Percentiles rank a stretch among this genome's conserved stretches.
phyloP scores from a whole-genome alignment of 768 basidiomycete species.

The Psilocybe cyanescens region DNA sequence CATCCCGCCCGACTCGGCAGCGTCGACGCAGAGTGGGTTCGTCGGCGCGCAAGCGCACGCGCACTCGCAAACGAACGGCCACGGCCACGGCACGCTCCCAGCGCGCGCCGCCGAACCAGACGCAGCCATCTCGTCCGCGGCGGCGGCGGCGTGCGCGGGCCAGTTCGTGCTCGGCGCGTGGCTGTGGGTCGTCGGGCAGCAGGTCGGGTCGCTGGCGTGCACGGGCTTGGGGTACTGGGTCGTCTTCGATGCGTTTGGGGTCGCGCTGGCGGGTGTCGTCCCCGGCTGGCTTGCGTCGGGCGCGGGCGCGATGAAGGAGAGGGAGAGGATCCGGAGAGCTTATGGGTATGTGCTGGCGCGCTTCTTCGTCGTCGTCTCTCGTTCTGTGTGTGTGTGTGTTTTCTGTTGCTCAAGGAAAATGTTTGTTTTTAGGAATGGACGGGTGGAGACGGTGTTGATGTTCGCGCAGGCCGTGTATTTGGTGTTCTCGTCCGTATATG shows the following conservation, averaged over 20 bases:
- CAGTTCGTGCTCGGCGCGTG: constrained; percentile 73
- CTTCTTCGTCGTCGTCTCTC: not conserved
- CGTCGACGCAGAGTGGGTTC: constrained; percentile 17
- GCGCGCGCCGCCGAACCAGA: not conserved
- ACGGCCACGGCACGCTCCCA: not conserved
- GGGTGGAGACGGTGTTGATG: constrained; percentile 69
- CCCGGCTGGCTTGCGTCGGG: constrained; percentile 43
- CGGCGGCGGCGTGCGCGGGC: constrained; percentile 28
- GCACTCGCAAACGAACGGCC: not conserved
- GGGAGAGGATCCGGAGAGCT: constrained; percentile 64
- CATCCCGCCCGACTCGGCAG: constrained; percentile 28
- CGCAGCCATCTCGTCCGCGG: constrained; percentile 17
- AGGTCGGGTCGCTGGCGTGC: constrained; percentile 81
- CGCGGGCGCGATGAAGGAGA: constrained; percentile 28
- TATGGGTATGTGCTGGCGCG: constrained; percentile 32
- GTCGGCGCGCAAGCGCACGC: constrained; percentile 8
- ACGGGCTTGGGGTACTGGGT: constrained; percentile 97
- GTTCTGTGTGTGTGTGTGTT: not conserved
- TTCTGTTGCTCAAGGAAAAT: not conserved
- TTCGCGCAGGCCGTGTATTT: constrained; percentile 95
- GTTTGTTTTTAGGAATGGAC: constrained; percentile 52
- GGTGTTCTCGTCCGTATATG: constrained; percentile 92
- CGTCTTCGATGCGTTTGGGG: constrained; percentile 91
- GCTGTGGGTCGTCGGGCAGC: constrained; percentile 91
- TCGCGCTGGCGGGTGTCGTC: constrained; percentile 54